A percentile compares a stretch with the other conserved stretches of the same genome.
These are phyloP conservation scores for Lasiodiplodia theobromae DNA, from an alignment of 2,329 filamentous ascomycete species.

Conservation along the genomic window DNA sequence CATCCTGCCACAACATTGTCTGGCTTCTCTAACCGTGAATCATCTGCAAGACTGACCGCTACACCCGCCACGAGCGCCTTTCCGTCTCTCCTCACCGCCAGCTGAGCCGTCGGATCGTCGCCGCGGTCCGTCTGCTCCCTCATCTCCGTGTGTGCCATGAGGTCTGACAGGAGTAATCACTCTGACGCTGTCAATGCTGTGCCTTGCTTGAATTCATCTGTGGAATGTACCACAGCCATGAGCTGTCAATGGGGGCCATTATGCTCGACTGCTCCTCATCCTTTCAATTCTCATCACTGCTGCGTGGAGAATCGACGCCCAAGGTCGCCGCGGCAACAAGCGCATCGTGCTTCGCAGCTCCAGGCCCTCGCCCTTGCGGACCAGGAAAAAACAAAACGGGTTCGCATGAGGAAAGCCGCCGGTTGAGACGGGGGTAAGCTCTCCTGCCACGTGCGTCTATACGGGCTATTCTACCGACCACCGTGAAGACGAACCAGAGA, in stretches of 20 bases:
- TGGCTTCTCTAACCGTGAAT: not conserved
- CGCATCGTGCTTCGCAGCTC: not conserved
- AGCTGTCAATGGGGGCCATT: not conserved
- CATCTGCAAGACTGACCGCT: constrained; percentile 26
- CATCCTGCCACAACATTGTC: not conserved
- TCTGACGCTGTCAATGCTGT: not conserved
- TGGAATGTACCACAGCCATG: not conserved
- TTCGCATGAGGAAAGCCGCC: not conserved
- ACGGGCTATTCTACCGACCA: not conserved
- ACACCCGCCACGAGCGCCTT: constrained; percentile 20
- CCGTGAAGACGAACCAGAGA: not conserved
- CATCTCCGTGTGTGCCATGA: constrained; percentile 16
- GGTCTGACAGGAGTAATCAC: not conserved
- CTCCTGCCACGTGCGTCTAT: not conserved
- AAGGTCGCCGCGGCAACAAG: not conserved
- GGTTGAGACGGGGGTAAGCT: not conserved
- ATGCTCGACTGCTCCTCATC: not conserved
- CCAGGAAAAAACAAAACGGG: not conserved
- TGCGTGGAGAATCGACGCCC: not conserved
- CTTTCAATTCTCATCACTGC: not conserved
- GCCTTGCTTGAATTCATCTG: not conserved
- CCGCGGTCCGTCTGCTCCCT: not conserved
- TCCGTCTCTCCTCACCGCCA: constrained; percentile 8
- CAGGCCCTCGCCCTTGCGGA: not conserved
- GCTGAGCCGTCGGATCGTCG: constrained; percentile 3